Conservation (phyloP, 345 rosid species). For the Punica granatum region DNA sequence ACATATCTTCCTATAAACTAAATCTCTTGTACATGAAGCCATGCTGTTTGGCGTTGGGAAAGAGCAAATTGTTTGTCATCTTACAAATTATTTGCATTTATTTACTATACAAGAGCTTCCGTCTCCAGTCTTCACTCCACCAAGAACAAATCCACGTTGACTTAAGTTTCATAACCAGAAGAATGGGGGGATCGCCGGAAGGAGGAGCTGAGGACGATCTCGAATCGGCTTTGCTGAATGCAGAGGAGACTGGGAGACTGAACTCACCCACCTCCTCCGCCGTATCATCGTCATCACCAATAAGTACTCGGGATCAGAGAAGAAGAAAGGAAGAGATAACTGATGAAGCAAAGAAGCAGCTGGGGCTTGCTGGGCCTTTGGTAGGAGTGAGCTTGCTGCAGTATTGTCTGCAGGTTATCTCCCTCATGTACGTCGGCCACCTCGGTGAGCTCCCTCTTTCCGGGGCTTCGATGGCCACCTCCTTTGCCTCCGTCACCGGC, state of each 20-base stretch:
- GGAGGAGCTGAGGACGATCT: neutral
- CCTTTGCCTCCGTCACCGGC: slow-evolving; percentile 14
- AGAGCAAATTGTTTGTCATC: neutral
- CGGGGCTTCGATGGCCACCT: slow-evolving; percentile 12
- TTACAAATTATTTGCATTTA: neutral
- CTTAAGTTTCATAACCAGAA: neutral
- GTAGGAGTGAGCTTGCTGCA: neutral
- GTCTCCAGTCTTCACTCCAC: neutral
- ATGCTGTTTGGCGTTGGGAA: no score
- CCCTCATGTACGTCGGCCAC: slow-evolving; percentile 12
- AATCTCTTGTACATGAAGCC: no score
- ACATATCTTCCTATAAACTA: no score
- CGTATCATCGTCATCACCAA: neutral
- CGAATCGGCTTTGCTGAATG: neutral
- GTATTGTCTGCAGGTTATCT: slow-evolving; percentile 4
- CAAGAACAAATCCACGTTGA: neutral
- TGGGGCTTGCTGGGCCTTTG: slow-evolving; percentile 8
- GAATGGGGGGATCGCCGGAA: neutral
- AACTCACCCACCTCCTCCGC: neutral
- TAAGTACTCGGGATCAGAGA: neutral
- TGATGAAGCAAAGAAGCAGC: slow-evolving; percentile 10
- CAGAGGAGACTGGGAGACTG: neutral
- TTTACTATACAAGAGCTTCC: neutral
- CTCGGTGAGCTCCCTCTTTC: slow-evolving; percentile 11
- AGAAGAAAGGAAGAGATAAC: slow-evolving; percentile 2